Base-by-base conservation (phyloP, 352 stramenopile species). In the Phytophthora europaea region DNA sequence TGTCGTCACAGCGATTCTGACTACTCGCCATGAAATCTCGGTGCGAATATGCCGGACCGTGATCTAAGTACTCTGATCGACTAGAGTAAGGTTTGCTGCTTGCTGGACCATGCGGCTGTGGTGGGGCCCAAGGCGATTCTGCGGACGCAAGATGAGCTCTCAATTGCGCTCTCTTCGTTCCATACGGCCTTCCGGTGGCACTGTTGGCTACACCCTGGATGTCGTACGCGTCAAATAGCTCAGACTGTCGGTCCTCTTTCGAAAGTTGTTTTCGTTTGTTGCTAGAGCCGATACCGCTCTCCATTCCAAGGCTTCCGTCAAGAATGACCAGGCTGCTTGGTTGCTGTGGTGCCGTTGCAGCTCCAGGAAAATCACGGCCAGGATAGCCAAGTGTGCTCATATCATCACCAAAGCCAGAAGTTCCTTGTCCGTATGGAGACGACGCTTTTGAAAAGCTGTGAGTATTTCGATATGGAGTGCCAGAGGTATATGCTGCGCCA, bases 181-280 rank as follows among this genome's bases (percentile, higher is more conserved):
- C 83, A 56, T 72, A 78, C 51, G 26, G 53, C 40, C 55, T 72
- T 60, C 60, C 47, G 33, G 33, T 50, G n/a, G 48, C 18, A 45
- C 10, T 69, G 13, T 20, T 63, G 13, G 34, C 20, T 31, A 40
- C 31, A 15, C 16, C 67, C 13, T 54, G 76, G 12, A 94, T 76
- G 1, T 85, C 87, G 53, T 94, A 94, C 4, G 85, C 88, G 31
- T 92, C 85, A 47, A 93, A 89, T 4, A 94, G 70, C 31, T 87
- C 70, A 2, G 78, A 83, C 34, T 92, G 83, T 2, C 79, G 71
- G 18, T 89, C 84, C 48, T 90, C 76, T 33, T 88, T 89, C 1
- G 81, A 78, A 57, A 80, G 74, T 40, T 64, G 71, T 58, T 79
- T 82, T 7, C 61, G 72, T 18, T 81, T 81, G 26, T 65, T 55